Evolutionary conservation across 306 rosid species (phyloP).

Genomic region (Cucumis melo): DNA sequence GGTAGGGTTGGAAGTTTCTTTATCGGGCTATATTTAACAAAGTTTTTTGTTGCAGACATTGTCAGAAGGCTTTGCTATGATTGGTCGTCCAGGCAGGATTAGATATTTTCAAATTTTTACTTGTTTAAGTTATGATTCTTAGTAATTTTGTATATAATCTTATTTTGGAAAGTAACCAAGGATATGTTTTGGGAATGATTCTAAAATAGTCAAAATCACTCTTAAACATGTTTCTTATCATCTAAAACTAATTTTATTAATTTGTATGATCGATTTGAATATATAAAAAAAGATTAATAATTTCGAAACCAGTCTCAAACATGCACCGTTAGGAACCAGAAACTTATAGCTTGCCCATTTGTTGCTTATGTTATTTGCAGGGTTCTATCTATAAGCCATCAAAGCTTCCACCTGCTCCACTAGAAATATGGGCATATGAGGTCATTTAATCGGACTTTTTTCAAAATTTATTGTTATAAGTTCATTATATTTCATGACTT

Average conservation of each 20-base stretch:
- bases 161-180: neutral
- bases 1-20: neutral
- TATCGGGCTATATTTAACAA: neutral
- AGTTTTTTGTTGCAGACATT: slow-evolving; percentile 50
- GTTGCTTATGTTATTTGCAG: slow-evolving; percentile 20
- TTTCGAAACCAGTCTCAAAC: no score
- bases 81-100: slow-evolving; percentile 72
- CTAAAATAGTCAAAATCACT: no score
- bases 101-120: slow-evolving; percentile 5
- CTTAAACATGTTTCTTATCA: no score
- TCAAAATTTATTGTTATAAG: neutral
- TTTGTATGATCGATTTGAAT: no score
- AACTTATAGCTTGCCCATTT: neutral
- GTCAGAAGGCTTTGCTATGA: slow-evolving; percentile 70
- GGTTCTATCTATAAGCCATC: slow-evolving; percentile 66
- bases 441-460: slow-evolving; percentile 17
- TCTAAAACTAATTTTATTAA: no score
- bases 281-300: no score
- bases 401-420: slow-evolving; percentile 70
- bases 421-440: slow-evolving; percentile 94
- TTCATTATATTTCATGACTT: neutral
- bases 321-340: neutral
- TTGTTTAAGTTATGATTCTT: neutral
- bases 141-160: neutral
- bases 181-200: no score